Base-by-base conservation (phyloP, 1,139 yeast genomes). In the Debaryomycetaceae sp. region DNA sequence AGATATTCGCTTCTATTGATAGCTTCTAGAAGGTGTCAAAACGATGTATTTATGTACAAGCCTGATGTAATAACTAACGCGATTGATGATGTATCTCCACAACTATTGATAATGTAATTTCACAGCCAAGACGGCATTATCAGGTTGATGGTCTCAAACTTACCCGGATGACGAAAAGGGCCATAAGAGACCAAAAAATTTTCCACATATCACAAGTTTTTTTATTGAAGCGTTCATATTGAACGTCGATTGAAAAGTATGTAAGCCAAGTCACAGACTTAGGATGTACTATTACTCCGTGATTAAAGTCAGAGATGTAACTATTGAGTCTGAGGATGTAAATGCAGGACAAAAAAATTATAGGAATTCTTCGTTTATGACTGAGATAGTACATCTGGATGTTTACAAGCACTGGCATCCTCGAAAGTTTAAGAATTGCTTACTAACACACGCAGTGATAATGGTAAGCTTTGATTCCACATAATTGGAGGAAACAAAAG, bases 351-450 rank as follows among this genome's bases (percentile, higher is more conserved):
- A 72, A 66, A 74, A 53, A 66, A 63, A 62, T 58, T 54, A 60
- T 65, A 77, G 83, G 83, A 77, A 76, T 79, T 78, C 83, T 78
- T 78, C 83, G 83, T 79, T 78, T 76, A 78, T 78, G 83, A 78
- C 11, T 27, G 31, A 27, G 11, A 11, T 27, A 27, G 31, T 70
- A 27, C 31, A 27, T 11, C 11, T 7, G 31, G 31, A 27, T 17
- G 20, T 17, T 17, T 17, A 17, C 20, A 17, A 17, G 20, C 20
- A 17, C 2, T 17, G 20, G 20, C 20, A 17, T 17, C 4, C 20
- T 17, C 20, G 20, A 17, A 17, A 7, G 31, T 27, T 8, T 2
- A 27, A 27, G 31, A 4, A 27, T 27, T 7, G 11, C 2, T 27
- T 27, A 27, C 31, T 27, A 27, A 27, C 31, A 27, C 2, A 11